These are phyloP conservation scores for Roridomyces roridus DNA, from an alignment of 768 basidiomycete genomes.

Conservation along the genomic window DNA sequence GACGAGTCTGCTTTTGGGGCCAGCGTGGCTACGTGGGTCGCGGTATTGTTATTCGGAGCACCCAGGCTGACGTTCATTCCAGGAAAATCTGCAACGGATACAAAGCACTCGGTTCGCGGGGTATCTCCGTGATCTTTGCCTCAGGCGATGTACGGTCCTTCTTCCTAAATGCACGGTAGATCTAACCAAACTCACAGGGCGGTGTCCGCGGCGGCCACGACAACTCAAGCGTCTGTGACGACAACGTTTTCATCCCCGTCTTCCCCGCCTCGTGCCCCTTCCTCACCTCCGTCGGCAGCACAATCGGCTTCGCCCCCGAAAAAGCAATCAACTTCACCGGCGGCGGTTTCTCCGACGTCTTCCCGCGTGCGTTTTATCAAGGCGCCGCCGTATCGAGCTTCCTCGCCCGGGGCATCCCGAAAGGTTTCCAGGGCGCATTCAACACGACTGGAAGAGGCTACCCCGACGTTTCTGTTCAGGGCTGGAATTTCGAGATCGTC, in stretches of 20 bases:
- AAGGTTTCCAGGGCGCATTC: conserved; percentile 4
- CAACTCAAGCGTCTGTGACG: conserved; percentile 22
- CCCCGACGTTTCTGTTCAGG: conserved; percentile 24
- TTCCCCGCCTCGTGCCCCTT: conserved; percentile 20
- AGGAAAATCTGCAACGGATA: conserved; percentile 14
- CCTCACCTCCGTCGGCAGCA: conserved; percentile 12
- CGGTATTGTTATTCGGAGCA: conserved; percentile 32
- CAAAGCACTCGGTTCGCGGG: conserved; percentile 3
- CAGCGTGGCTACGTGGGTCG: conserved; percentile 15
- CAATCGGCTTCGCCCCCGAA: conserved; percentile 10
- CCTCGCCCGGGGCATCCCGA: conserved; percentile 20
- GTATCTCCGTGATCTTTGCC: conserved; percentile 32
- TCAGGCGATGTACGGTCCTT: conserved; percentile 4
- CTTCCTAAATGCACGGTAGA: background rate
- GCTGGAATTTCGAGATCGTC: conserved; percentile 7
- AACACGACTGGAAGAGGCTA: conserved; percentile 21
- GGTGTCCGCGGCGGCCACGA: conserved; percentile 9
- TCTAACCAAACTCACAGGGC: background rate
- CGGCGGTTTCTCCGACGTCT: conserved; percentile 49
- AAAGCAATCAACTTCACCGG: conserved; percentile 26
- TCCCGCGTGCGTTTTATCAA: conserved; percentile 40
- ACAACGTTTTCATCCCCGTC: conserved; percentile 35
- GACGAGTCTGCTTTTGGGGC: background rate
- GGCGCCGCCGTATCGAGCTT: conserved; percentile 30
- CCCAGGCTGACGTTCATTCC: conserved; percentile 43